Base-by-base conservation (phyloP, 176 grass and related monocot genomes). In the Oryza nivara region DNA sequence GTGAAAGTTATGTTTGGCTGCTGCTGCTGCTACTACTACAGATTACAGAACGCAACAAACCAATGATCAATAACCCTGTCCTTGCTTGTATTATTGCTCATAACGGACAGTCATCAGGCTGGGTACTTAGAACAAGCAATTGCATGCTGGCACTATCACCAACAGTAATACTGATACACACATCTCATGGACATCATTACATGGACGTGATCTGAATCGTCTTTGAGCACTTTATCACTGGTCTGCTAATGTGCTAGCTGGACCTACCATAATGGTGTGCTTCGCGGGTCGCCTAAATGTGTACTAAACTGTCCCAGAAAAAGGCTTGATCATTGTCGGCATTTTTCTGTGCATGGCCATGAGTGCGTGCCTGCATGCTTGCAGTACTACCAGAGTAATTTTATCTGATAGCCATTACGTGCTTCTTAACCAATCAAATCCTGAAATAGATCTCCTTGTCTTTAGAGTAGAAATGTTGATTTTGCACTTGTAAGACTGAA, bases 141-240 rank as follows among this genome's bases (percentile, higher is more conserved):
- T 22, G 4, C 4, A 11, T 14, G 11, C 45, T 20, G 1, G 19
- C 35, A 35, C 8, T 13, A 60, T 69, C 25, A 48, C 38, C 45
- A 72, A 36, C 48, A 35, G 41, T 61, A 20, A 51, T 49, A 49
- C 38, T 61, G 14, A 51, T 49, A 49, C 38, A 5, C 26, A 77
- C 41, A 77, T 77, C 73, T 65, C 67, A 73, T 67, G 79, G 70
- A 34, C 48, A 73, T 79, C 87, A 75, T 84, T 74, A 32, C 13
- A 10, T 7, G 75, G 79, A 70, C 15, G 76, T 25, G 67, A 88
- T 38, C 34, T 68, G 81, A 60, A 72, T 80, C 23, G 23, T 23
- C 68, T 45, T 63, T 22, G 46, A 48, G 30, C 48, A n/a, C 56
- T 36, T 88, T 66, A 34, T 49, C 43, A 35, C 16, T 56, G 3